These are phyloP conservation scores for Fistulina hepatica DNA, from an alignment of 1,284 basidiomycete genomes.

Conservation along the genomic window DNA sequence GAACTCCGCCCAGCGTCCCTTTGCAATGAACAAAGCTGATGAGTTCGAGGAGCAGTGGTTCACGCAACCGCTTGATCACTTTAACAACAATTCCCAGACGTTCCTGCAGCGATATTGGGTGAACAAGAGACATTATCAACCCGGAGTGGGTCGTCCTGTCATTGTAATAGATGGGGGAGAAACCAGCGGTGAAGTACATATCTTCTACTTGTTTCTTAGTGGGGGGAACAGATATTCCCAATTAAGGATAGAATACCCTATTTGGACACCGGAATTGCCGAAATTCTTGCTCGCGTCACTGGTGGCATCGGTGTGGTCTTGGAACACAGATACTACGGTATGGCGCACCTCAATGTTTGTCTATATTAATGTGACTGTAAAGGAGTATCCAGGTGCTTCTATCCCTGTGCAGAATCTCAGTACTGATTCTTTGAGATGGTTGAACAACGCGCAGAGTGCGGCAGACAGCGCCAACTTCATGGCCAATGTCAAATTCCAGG, in stretches of 20 bases:
- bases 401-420: conserved; percentile 71
- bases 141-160: conserved; percentile 63
- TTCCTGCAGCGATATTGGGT: conserved; percentile 84
- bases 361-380: conserved; percentile 7
- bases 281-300: conserved; percentile 76
- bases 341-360: conserved; percentile 9
- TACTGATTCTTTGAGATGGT: conserved; percentile 74
- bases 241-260: conserved; percentile 49
- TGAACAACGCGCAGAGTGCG: conserved; percentile 82
- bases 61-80: conserved; percentile 80
- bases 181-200: conserved; percentile 53
- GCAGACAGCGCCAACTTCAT: conserved; percentile 94
- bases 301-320: conserved; percentile 81
- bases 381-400: conserved; percentile 53
- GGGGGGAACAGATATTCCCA: neutral
- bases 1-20: too few relatives aligned
- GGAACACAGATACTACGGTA: conserved; percentile 84
- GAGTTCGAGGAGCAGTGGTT: conserved; percentile 60
- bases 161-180: conserved; percentile 80
- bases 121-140: conserved; percentile 72
- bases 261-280: conserved; percentile 76
- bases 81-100: conserved; percentile 37
- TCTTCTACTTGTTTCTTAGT: neutral
- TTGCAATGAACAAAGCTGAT: too few relatives aligned
- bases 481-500: conserved; percentile 63